These are phyloP conservation scores for Tricholoma saponaceum DNA, from an alignment of 768 basidiomycete genomes.

Conservation along the genomic window DNA sequence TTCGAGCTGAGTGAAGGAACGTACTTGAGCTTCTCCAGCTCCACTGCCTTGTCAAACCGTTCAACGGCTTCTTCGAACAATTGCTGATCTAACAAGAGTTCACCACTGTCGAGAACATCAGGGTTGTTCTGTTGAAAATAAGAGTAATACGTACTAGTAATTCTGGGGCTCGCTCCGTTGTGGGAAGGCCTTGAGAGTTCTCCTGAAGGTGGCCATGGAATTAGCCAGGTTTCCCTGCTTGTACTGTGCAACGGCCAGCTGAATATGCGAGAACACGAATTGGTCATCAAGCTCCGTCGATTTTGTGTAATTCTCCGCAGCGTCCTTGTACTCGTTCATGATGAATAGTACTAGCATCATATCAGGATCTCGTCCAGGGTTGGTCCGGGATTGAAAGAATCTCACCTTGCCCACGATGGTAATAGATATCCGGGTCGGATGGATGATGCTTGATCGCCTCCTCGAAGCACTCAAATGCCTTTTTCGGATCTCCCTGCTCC, in stretches of 20 bases:
- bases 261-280: constrained; percentile 97
- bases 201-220: constrained; percentile 88
- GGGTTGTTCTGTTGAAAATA: background rate
- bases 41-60: constrained; percentile 89
- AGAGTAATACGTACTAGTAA: constrained; percentile 69
- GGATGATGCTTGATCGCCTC: constrained; percentile 79
- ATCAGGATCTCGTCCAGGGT: background rate
- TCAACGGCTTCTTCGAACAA: constrained; percentile 85
- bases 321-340: constrained; percentile 82
- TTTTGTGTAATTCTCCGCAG: constrained; percentile 87
- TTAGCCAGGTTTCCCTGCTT: constrained; percentile 75
- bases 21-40: constrained; percentile 77
- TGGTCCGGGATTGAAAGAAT: background rate
- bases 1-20: constrained; percentile 13
- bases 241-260: constrained; percentile 96
- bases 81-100: constrained; percentile 88
- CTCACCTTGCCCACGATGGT: constrained; percentile 95
- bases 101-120: constrained; percentile 57
- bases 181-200: constrained; percentile 82
- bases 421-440: constrained; percentile 93
- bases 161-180: constrained; percentile 86
- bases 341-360: constrained; percentile 78
- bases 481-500: constrained; percentile 82
- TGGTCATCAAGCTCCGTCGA: constrained; percentile 81
- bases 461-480: constrained; percentile 90